Conservation (phyloP, 208 protist species). For the Porcisia deanei region DNA sequence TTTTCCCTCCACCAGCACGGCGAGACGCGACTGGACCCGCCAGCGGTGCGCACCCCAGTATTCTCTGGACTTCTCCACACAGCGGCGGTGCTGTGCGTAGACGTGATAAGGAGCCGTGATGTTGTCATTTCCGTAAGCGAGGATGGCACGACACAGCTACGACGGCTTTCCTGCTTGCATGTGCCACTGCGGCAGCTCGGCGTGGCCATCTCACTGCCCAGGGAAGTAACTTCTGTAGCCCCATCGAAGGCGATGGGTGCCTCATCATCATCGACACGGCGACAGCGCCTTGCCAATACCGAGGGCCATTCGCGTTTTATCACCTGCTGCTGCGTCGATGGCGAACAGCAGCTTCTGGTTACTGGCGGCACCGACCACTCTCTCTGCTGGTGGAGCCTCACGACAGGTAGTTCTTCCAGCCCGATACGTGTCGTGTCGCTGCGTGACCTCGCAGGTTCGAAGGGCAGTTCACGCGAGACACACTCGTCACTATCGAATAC, state of each 20-base stretch:
- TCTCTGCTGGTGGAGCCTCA: conserved; percentile 69
- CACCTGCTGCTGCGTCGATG: conserved; percentile 68
- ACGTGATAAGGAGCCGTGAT: conserved; percentile 47
- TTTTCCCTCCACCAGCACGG: conserved; percentile 53
- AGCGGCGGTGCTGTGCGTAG: conserved; percentile 53
- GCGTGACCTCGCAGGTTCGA: conserved; percentile 21
- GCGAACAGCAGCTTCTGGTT: conserved; percentile 47
- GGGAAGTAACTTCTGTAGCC: conserved; percentile 1
- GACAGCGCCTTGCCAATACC: background rate
- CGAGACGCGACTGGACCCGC: conserved; percentile 56
- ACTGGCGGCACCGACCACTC: conserved; percentile 74
- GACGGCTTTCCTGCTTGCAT: conserved; percentile 56
- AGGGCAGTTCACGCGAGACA: background rate
- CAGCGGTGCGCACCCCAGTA: conserved; percentile 47
- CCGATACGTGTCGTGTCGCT: conserved; percentile 63
- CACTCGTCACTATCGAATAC: background rate
- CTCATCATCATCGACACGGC: background rate
- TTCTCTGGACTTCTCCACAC: conserved; percentile 48
- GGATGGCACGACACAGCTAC: conserved; percentile 69
- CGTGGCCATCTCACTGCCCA: conserved; percentile 11
- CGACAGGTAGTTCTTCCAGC: conserved; percentile 19
- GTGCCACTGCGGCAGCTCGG: conserved; percentile 66
- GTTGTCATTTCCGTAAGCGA: conserved; percentile 71
- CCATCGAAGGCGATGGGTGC: background rate
- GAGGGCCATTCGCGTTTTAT: conserved; percentile 63